phyloP scores from a whole-genome alignment of 495 filamentous ascomycete genomes.

The Penicillium arizonense region DNA sequence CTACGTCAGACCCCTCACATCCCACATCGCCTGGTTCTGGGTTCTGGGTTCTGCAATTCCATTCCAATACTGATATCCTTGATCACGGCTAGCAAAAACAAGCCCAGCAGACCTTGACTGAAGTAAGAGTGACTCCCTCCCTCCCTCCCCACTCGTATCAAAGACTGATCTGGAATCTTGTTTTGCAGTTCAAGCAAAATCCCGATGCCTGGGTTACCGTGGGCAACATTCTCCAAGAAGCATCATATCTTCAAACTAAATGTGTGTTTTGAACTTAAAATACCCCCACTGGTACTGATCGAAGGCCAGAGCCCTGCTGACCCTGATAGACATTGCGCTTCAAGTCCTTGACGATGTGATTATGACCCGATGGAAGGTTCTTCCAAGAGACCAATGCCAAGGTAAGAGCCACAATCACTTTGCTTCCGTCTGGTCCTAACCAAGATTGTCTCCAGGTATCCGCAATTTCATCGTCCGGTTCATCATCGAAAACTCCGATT shows the following conservation, averaged over 20 bases:
- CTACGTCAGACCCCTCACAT: background rate
- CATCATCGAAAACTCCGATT: slow-evolving; percentile 87
- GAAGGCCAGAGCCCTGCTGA: slow-evolving; percentile 40
- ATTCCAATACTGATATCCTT: slow-evolving; percentile 18
- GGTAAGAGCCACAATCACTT: slow-evolving; percentile 41
- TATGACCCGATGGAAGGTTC: slow-evolving; percentile 97
- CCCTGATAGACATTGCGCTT: slow-evolving; percentile 73
- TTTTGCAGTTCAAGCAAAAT: slow-evolving; percentile 90
- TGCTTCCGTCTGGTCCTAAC: background rate
- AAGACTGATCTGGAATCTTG: background rate
- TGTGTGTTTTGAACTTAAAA: slow-evolving; percentile 54
- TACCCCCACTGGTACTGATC: no score
- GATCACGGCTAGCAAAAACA: slow-evolving; percentile 78
- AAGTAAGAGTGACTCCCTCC: slow-evolving; percentile 56
- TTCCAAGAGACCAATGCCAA: slow-evolving; percentile 93
- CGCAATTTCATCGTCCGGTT: slow-evolving; percentile 98
- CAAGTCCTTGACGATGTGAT: slow-evolving; percentile 98
- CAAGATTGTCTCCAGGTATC: slow-evolving; percentile 60
- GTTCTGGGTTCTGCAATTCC: background rate
- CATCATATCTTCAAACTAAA: slow-evolving; percentile 93
- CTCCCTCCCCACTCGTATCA: background rate
- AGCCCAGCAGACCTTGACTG: slow-evolving; percentile 90
- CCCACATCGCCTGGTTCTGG: background rate
- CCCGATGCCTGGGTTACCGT: slow-evolving; percentile 97
- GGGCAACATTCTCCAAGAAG: slow-evolving; percentile 88